These are phyloP conservation scores for Thraustochytrium sp. DNA, from an alignment of 352 stramenopile genomes.

Conservation along the genomic window DNA sequence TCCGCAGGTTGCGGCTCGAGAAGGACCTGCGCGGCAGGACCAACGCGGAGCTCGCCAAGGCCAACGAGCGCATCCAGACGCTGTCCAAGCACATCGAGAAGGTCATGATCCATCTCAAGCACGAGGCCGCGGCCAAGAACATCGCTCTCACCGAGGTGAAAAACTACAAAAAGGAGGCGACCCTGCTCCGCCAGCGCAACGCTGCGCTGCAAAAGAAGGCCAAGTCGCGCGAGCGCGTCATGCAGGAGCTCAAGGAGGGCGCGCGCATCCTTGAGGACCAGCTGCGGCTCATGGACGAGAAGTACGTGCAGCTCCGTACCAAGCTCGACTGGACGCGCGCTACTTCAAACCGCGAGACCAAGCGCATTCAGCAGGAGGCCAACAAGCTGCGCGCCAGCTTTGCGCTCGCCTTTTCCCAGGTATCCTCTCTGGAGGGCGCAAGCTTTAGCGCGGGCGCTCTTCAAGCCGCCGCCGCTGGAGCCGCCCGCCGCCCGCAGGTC, in stretches of 20 bases:
- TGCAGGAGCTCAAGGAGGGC: slow-evolving; percentile 82
- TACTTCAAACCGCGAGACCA: slow-evolving; percentile 69
- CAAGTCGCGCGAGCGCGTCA: slow-evolving; percentile 68
- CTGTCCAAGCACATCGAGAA: slow-evolving; percentile 93
- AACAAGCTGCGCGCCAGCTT: slow-evolving; percentile 22
- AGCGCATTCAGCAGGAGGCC: slow-evolving; percentile 55
- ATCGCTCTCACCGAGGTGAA: slow-evolving; percentile 68
- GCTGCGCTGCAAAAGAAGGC: slow-evolving; percentile 68
- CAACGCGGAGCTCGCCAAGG: slow-evolving; percentile 61
- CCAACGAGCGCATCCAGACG: slow-evolving; percentile 74
- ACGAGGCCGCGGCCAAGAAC: slow-evolving; percentile 86
- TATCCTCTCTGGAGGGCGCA: background rate
- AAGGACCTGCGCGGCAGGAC: slow-evolving; percentile 38
- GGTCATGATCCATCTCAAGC: slow-evolving; percentile 90
- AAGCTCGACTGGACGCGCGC: slow-evolving; percentile 88
- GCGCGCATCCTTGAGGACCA: slow-evolving; percentile 89
- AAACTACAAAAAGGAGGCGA: slow-evolving; percentile 68
- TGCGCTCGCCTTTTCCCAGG: slow-evolving; percentile 21
- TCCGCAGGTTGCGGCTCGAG: background rate
- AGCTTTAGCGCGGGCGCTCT: too few species aligned
- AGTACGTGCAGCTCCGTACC: slow-evolving; percentile 89
- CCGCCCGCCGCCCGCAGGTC: too few species aligned
- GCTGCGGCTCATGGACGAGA: slow-evolving; percentile 91
- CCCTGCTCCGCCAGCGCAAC: slow-evolving; percentile 62
- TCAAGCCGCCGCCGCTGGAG: too few species aligned